Base-by-base conservation (phyloP, 2,329 filamentous ascomycete species). In the Exserohilum rostratum region DNA sequence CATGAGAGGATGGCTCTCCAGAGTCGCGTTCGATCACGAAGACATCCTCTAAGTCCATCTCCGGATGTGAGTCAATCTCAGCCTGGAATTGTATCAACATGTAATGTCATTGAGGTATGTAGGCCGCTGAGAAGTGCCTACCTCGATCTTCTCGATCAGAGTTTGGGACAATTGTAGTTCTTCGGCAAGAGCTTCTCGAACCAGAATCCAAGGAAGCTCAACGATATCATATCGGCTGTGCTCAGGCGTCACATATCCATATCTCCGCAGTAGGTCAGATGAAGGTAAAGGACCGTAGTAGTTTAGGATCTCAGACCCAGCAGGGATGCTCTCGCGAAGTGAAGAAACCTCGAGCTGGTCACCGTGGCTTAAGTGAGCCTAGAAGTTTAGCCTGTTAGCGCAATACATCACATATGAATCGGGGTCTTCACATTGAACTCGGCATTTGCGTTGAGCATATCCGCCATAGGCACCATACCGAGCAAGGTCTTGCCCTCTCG, bases 401-500 rank as follows among this genome's bases (percentile, higher is more conserved):
- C 9, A 15, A 5, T 48, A 1, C 31, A 25, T 3, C 1, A 3
- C 11, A 35, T 9, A 6, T 12, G 9, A 9, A 25, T 27, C 20
- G 43, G 13, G 13, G 5, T 9, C 13, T 55, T 35, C 42, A 65
- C 64, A 10, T 67, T 67, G 43, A 67, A 67, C 6, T 63, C 63
- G 10, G 65, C 65, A 18, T 67, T 64, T 0, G 65, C 63, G 30
- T 67, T 67, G 0, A 67, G 55, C 2, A 66, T 59, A 6, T 67
- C 65, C 6, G 65, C 65, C 65, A 67, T 67, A 1, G 65, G 65
- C 15, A 66, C 65, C 65, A 67, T 67, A 2, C 65, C 65, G 3
- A 67, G 53, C 43, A 64, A 61, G 7, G 53, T 62, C 9, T 55
- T 60, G 6, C 60, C 65, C 11, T 67, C 65, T 3, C 52, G 62